phyloP scores from a whole-genome alignment of 345 rosid species.

The Pelargonium nanum region DNA sequence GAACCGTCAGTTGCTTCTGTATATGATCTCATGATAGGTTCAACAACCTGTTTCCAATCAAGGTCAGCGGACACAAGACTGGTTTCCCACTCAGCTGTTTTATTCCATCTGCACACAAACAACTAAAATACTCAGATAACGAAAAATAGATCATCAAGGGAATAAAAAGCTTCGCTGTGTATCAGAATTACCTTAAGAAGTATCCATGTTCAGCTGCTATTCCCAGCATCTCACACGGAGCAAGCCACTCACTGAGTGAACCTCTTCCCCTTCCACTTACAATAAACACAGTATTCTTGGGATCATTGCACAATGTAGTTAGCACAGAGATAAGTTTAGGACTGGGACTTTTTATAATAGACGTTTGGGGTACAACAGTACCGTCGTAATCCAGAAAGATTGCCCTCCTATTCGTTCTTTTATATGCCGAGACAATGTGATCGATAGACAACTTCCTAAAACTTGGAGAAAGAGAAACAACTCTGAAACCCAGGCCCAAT shows the following conservation, averaged over 20 bases:
- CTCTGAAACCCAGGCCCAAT: conserved; percentile 29
- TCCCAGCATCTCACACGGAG: conserved; percentile 26
- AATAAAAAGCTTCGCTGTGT: background rate
- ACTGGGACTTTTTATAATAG: conserved; percentile 22
- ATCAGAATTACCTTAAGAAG: conserved; percentile 17
- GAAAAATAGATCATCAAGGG: background rate
- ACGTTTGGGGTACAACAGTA: conserved; percentile 27
- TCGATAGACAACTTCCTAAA: conserved; percentile 31
- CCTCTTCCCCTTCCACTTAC: conserved; percentile 34
- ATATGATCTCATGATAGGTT: conserved; percentile 19
- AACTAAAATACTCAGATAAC: background rate
- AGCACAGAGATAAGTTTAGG: conserved; percentile 20
- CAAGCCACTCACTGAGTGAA: conserved; percentile 28
- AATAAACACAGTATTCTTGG: conserved; percentile 28
- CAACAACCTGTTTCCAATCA: conserved; percentile 15
- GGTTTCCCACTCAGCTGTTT: conserved; percentile 14
- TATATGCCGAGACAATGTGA: conserved; percentile 24
- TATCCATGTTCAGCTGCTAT: conserved; percentile 43
- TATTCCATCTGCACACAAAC: conserved; percentile 13
- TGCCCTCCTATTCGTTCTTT: conserved; percentile 24
- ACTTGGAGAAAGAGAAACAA: conserved; percentile 29
- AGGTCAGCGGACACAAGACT: conserved; percentile 9
- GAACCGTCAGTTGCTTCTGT: conserved; percentile 27
- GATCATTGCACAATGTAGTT: conserved; percentile 26
- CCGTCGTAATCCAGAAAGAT: conserved; percentile 43